Evolutionary conservation across 1,139 yeast species (phyloP), one percentile per base, ranked within the genome.

Genomic region (Yamadazyma songkhlaensis): DNA sequence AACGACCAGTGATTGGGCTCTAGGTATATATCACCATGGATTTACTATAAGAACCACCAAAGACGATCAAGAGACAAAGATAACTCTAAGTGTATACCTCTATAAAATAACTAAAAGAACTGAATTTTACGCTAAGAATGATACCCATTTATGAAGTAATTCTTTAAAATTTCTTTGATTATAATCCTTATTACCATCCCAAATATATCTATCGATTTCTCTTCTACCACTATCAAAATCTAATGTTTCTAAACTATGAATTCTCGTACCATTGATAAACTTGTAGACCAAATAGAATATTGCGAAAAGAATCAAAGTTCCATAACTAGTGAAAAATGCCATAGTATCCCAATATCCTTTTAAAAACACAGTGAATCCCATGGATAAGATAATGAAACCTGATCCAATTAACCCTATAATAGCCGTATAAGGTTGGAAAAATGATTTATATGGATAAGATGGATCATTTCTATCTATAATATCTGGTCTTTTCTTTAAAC

Each of bases 211-310:
- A 53, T 81, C 88, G 60, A 79, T 75, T 51, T 84, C 94, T 35
- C 89, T 73, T 50, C 95, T 70, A 2, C 94, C 95, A 0, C 86
- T 74, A 53, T 84, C 95, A 47, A 84, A 69, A 55, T 87, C 95
- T 40, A 87, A 58, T 20, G 81, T 78, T 43, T 81, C 86, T 35
- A 85, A 61, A 39, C 85, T 74, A 17, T 74, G 79, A 10, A 76
- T 59, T 34, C 77, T 68, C 1, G 87, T 75, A 10, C 84, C 75
- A 45, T 75, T 72, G 12, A 76, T 50, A 4, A 76, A 29, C 49
- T 77, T 77, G 59, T 84, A 85, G 1, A 73, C 73, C 13, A 72
- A 25, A 51, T 79, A 84, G 32, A 83, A 71, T 0, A 72, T 48
- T 0, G 67, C 58, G 53, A 84, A 80, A 4, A 83, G 51, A 35